Percentiles rank a stretch among this genome's conserved stretches.
These are phyloP conservation scores for Ustilago cynodontis DNA, from an alignment of 1,284 basidiomycete genomes.

Conservation along the genomic window DNA sequence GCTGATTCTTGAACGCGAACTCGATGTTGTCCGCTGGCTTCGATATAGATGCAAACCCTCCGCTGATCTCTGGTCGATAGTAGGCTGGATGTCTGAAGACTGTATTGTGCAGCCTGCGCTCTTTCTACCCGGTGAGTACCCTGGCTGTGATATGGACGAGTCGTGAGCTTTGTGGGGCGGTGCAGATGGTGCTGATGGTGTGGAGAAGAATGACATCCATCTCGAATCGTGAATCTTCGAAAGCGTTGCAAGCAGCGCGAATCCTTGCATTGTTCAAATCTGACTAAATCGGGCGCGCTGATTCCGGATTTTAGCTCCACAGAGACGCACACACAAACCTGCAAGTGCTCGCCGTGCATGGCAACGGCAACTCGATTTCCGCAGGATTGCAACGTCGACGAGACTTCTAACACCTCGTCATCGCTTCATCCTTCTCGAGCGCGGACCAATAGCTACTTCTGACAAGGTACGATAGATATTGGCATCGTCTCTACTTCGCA, in stretches of 20 bases:
- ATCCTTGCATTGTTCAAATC: conserved; percentile 17
- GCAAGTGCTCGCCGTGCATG: conserved; percentile 2
- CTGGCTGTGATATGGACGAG: no score
- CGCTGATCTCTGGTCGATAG: not conserved
- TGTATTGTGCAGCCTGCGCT: not conserved
- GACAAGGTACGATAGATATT: no score
- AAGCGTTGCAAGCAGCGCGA: conserved; percentile 21
- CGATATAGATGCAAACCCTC: not conserved
- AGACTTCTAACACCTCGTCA: not conserved
- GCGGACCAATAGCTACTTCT: not conserved
- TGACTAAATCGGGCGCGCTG: no score
- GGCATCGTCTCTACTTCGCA: no score
- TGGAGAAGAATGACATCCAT: not conserved
- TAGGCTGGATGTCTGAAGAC: not conserved
- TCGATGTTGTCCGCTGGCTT: not conserved
- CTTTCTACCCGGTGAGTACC: not conserved
- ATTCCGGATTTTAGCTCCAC: conserved; percentile 26
- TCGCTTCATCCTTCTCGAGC: not conserved
- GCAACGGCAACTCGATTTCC: conserved; percentile 15
- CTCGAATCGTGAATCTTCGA: conserved; percentile 18
- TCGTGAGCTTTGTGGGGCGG: not conserved
- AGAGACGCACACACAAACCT: not conserved
- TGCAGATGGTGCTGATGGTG: conserved; percentile 11
- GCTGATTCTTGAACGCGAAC: not conserved
- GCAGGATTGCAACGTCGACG: conserved; percentile 1